Base-by-base conservation (phyloP, 352 stramenopile genomes). In the Globisporangium takayamanum region DNA sequence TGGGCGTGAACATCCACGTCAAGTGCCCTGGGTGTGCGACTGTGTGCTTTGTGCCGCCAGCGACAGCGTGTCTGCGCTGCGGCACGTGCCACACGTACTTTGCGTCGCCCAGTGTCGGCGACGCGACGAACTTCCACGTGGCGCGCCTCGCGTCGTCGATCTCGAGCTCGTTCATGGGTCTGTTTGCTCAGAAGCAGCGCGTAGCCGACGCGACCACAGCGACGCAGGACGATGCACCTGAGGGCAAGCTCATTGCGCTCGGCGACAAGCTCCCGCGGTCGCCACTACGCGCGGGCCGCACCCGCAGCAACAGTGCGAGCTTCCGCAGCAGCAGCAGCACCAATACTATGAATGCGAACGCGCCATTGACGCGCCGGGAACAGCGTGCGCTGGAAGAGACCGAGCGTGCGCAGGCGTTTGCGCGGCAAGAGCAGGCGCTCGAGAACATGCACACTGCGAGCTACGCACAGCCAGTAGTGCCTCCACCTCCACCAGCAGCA, bases 71-170 rank as follows among this genome's bases (percentile, higher is more conserved):
- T 67, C 67, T 94, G 58, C 81, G 84, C 12, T 94, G 84, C 62
- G 84, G 80, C 33, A 70, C 78, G 2, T 94, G 84, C 57, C 79
- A 92, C 55, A 89, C 79, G 33, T 94, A 91, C 58, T 94, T 94
- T 69, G 81, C 84, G 4, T 91, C 84, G 8, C 84, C 84, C 12
- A 78, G 78, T 1, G 78, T 94, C 15, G 84, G 81, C 0, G 81
- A 89, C 30, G 81, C 87, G 46, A 94, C 84, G 42, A 92, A 89
- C 64, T 94, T 94, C 57, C 84, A 94, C 71, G 81, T 92, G 62
- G 76, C 71, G n/a, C 69, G 78, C 2, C 67, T 94, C 22, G 79
- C 84, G 55, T 83, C 79, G 51, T 90, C 80, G 42, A 85, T 93
- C 44, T 87, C 78, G 28, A 88, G 76, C 53, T 92, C 80, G 36